Percentiles rank a stretch among this genome's conserved stretches.
Conservation (phyloP, 495 filamentous ascomycete genomes). For the Geoglossum glabrum region DNA sequence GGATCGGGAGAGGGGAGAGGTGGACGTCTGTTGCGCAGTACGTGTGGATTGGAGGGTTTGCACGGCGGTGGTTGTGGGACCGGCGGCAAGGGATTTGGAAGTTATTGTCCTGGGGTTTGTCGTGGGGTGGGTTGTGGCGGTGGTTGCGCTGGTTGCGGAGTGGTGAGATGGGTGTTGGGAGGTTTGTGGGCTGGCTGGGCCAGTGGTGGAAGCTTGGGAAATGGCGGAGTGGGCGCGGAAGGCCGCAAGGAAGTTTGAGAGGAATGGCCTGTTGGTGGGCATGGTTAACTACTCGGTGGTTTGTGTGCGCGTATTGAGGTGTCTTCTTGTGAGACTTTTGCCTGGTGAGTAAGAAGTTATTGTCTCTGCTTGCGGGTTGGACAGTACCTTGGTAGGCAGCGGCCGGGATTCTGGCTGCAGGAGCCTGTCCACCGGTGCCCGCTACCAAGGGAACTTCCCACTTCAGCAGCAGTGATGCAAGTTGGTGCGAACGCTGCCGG, state of each 20-base stretch:
- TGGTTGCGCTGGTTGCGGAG: slow-evolving; percentile 9
- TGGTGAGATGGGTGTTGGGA: slow-evolving; percentile 7
- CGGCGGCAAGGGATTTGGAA: slow-evolving; percentile 6
- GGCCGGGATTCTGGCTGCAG: background rate
- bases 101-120: slow-evolving; percentile 7
- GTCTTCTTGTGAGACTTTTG: background rate
- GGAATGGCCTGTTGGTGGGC: slow-evolving; percentile 65
- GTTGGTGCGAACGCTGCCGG: too few relatives aligned
- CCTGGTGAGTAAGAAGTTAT: background rate
- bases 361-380: too few relatives aligned
- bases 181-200: slow-evolving; percentile 15
- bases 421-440: background rate
- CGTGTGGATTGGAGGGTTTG: slow-evolving; percentile 7
- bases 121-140: slow-evolving; percentile 8
- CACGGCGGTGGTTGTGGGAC: slow-evolving; percentile 7
- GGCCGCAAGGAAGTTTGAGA: slow-evolving; percentile 70
- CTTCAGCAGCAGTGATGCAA: background rate
- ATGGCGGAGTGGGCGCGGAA: slow-evolving; percentile 38
- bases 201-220: slow-evolving; percentile 20
- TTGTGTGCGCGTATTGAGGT: background rate
- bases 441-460: background rate
- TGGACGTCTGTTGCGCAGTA: slow-evolving; percentile 8
- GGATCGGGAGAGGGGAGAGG: slow-evolving; percentile 13
- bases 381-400: background rate
- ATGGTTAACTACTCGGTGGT: slow-evolving; percentile 18